Base-by-base conservation (phyloP, 345 rosid species). In the Syzygium jambos region DNA sequence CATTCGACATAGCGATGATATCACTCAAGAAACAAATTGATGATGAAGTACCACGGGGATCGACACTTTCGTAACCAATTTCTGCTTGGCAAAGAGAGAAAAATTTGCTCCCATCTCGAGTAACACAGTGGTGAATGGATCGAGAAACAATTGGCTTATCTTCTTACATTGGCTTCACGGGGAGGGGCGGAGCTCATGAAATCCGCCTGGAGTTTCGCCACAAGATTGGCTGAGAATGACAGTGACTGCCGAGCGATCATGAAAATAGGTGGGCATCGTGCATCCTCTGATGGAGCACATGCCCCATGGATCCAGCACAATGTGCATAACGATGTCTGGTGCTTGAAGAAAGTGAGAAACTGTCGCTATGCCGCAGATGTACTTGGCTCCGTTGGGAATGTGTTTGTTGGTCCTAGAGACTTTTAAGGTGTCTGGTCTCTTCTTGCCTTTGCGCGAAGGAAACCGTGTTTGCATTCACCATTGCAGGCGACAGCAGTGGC, bases 341-440 rank as follows among this genome's bases (percentile, higher is more conserved):
- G 90, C 88, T 84, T 91, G 87, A 93, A 94, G 92, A 92, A 91
- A 88, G 88, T 87, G 84, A 88, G 85, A 49, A 90, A 87, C 30
- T 27, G 14, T 19, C 57, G 11, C 19, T 86, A 63, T 15, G 90
- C 57, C 9, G 43, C 27, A 19, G 86, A 89, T 17, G 91, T 88
- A 9, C 84, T 51, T 25, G 59, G 34, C 57, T 88, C 90, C 77
- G 86, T 55, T 9, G 94, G 95, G n/a, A 93, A 93, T 89, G 95
- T 93, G 15, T 89, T 93, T 82, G 92, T 93, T 88, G 95, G 93
- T 93, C 96, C 95, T 6, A 91, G 96, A 87, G 94, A 94, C 51
- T 91, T 93, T 88, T 93, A 92, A 90, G 73, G 73, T 12, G 38
- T 61, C 8, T 59, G 2, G 68, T 59, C 68, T 27, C 27, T 6